Base-by-base conservation (phyloP, 768 basidiomycete genomes). In the Podaxis carcinomalis region DNA sequence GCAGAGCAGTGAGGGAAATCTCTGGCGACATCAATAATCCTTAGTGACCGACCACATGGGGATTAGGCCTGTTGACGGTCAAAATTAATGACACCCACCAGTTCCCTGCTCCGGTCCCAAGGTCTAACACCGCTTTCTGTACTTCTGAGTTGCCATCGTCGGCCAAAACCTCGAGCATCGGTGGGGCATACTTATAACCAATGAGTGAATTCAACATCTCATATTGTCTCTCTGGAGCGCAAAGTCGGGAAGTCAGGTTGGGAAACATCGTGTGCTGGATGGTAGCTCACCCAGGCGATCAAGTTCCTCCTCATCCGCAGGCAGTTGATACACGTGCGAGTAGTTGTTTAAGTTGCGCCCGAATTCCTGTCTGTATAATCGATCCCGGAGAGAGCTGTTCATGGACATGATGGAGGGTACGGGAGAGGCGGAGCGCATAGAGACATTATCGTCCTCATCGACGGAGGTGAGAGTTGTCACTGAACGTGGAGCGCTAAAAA, bases 101-200 rank as follows among this genome's bases (percentile, higher is more conserved):
- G 64, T 79, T 83, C 51, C 90, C 91, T 64, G 85, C 88, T 14
- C 91, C 91, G 67, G 90, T 91, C 5, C 91, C 91, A 23, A 93
- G 78, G 72, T 93, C 91, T 14, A 93, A 76, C 53, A 81, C 77
- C 4, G 84, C 75, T 70, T 90, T 92, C 25, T 72, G 76, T 65
- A 86, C 81, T 16, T 83, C 83, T 5, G 80, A 77, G 14, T 73
- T 74, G 65, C 86, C 81, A 39, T 87, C 82, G 23, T 58, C 21
- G 6, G 75, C 80, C 78, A 93, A 80, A 56, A 90, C 72, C 50
- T 85, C 76, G 16, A 72, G 67, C 65, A 92, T 71, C 4, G 80
- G 78, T 6, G 83, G 81, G 0, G 86, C 83, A 64, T 89, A 92
- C 67, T 83, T 85, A 51, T 67, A 68, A 56, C 89, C 89, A 75